A percentile compares a stretch with the other conserved stretches of the same genome.
Conservation (phyloP, 169 alveolate genomes). For the Babesia bovis region DNA sequence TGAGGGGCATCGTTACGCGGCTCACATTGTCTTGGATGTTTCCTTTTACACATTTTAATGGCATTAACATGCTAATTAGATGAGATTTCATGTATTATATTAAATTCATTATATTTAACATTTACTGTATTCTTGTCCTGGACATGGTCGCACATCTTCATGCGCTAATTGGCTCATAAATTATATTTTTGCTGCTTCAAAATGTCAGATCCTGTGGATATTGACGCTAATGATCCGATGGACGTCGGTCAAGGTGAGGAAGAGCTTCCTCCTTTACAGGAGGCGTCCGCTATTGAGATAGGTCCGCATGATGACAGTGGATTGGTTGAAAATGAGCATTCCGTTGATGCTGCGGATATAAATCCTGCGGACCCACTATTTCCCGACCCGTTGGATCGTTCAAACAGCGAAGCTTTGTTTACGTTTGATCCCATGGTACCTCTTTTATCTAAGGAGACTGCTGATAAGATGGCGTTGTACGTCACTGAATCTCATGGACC, state of each 20-base stretch:
- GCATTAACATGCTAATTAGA: no score
- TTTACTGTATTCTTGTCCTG: no score
- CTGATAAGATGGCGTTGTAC: constrained; percentile 25
- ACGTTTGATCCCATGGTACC: not conserved
- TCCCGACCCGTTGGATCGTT: not conserved
- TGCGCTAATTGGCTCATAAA: no score
- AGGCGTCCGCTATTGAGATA: not conserved
- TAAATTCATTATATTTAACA: no score
- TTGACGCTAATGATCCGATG: no score
- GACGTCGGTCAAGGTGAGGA: not conserved
- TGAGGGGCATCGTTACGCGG: not conserved
- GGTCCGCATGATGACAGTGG: not conserved
- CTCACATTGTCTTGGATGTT: not conserved
- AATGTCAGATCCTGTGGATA: no score
- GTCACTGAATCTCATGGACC: constrained; percentile 32
- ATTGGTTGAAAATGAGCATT: not conserved
- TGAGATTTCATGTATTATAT: no score
- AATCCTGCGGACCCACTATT: not conserved
- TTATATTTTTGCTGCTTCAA: no score
- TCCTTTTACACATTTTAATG: no score
- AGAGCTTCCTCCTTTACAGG: not conserved
- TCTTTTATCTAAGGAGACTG: not conserved
- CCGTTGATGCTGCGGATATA: not conserved
- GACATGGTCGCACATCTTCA: no score
- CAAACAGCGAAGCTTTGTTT: not conserved